A percentile compares a stretch with the other conserved stretches of the same genome.
phyloP scores from a whole-genome alignment of 352 stramenopile genomes.

The Phytophthora tentaculata region DNA sequence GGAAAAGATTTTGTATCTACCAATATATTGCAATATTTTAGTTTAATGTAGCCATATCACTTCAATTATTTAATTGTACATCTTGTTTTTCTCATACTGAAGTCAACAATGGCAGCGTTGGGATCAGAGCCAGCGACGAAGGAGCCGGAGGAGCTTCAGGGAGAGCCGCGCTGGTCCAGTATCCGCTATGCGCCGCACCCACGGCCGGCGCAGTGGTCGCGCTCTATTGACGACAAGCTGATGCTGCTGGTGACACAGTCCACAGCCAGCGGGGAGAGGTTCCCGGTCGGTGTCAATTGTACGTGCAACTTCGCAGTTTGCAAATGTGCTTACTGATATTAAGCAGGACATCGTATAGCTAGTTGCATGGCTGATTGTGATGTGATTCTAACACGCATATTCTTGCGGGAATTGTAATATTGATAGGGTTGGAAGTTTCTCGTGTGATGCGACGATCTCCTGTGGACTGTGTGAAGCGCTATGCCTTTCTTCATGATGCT shows the following conservation, averaged over 20 bases:
- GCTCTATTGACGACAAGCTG: conserved; percentile 62
- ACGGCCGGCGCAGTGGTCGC: conserved; percentile 46
- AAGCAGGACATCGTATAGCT: not conserved
- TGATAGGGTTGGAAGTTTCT: conserved; percentile 74
- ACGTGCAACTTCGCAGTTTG: conserved; percentile 22
- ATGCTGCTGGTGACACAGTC: conserved; percentile 68
- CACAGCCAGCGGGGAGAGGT: conserved; percentile 76
- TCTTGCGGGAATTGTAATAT: conserved; percentile 21
- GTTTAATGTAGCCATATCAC: too few species aligned
- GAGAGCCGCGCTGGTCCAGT: conserved; percentile 73
- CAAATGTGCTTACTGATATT: not conserved
- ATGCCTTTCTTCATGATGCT: conserved; percentile 69
- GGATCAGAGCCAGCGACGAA: not conserved
- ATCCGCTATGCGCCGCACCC: conserved; percentile 47
- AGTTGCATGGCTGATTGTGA: not conserved
- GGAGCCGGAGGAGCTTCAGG: conserved; percentile 60
- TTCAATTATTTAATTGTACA: too few species aligned
- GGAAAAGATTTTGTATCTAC: too few species aligned
- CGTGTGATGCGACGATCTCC: conserved; percentile 60
- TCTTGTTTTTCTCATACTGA: conserved; percentile 22
- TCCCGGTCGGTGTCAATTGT: conserved; percentile 88
- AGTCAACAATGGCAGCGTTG: conserved; percentile 23
- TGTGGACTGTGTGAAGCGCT: conserved; percentile 85
- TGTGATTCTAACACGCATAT: conserved; percentile 17
- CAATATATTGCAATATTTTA: too few species aligned